A percentile compares a stretch with the other conserved stretches of the same genome.
Conservation (phyloP, 768 basidiomycete genomes). For the Rhodotorula diobovata region DNA sequence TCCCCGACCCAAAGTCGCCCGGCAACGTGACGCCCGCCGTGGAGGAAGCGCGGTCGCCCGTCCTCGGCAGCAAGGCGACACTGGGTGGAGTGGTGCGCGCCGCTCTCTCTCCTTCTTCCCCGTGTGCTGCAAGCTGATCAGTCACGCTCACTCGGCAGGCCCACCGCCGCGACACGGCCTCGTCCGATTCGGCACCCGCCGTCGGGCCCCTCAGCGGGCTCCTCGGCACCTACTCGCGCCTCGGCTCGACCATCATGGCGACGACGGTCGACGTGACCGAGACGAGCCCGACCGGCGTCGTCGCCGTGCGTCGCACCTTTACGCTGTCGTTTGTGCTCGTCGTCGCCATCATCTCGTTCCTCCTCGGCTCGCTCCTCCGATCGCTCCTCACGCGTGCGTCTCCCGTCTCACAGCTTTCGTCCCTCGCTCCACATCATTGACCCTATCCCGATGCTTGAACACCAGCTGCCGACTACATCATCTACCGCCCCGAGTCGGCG, state of each 20-base stretch:
- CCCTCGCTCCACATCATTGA: background rate
- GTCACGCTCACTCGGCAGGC: background rate
- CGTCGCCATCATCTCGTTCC: constrained; percentile 77
- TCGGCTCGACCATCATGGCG: constrained; percentile 24
- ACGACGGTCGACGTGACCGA: constrained; percentile 6
- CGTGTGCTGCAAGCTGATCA: background rate
- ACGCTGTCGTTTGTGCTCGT: constrained; percentile 62
- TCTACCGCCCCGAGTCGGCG: constrained; percentile 27
- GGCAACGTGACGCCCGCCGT: constrained; percentile 20
- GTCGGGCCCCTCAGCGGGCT: constrained; percentile 22
- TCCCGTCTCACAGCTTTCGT: constrained; percentile 61
- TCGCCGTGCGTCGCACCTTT: constrained; percentile 45
- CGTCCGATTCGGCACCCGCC: background rate
- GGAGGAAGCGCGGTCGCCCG: constrained; percentile 2
- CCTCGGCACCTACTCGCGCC: constrained; percentile 35
- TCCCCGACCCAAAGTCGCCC: constrained; percentile 38
- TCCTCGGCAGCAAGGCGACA: background rate
- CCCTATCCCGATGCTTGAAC: too few relatives aligned
- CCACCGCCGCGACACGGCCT: constrained; percentile 15
- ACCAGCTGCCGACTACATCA: constrained; percentile 38
- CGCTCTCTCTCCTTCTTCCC: too few relatives aligned
- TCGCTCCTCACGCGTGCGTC: constrained; percentile 86
- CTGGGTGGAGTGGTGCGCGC: background rate
- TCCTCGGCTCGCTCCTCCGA: constrained; percentile 83
- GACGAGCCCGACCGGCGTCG: constrained; percentile 20